Conservation (phyloP, 208 protist genomes). For the Acanthamoeba culbertsoni region DNA sequence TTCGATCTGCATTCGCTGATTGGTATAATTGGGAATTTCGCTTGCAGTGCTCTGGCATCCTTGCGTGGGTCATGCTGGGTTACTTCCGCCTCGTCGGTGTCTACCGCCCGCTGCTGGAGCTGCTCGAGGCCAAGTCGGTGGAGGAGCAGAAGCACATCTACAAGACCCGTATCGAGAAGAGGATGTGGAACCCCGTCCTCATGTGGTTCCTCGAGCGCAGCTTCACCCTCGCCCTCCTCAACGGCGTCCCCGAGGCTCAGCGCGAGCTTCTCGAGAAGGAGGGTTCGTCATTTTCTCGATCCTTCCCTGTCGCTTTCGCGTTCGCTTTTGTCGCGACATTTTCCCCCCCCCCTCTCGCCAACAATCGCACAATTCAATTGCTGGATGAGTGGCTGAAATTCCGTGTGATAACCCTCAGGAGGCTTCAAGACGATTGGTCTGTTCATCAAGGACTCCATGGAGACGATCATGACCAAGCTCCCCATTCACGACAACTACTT, state of each 20-base stretch:
- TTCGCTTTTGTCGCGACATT: no score
- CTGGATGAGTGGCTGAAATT: no score
- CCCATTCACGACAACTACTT: slow-evolving; percentile 65
- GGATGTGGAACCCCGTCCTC: slow-evolving; percentile 57
- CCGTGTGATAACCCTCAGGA: background rate
- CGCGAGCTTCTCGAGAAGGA: slow-evolving; percentile 46
- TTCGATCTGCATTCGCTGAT: no score
- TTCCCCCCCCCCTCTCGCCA: no score
- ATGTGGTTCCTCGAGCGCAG: slow-evolving; percentile 54
- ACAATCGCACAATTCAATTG: no score
- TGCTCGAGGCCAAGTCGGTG: slow-evolving; percentile 22
- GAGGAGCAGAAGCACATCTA: slow-evolving; percentile 58
- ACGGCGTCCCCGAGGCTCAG: slow-evolving; percentile 49
- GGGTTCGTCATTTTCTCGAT: no score
- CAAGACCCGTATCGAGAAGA: slow-evolving; percentile 49
- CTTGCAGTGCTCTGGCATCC: slow-evolving; percentile 22
- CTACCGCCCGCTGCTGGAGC: slow-evolving; percentile 23
- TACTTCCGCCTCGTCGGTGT: slow-evolving; percentile 25
- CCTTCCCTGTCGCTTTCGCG: no score
- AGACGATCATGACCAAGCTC: slow-evolving; percentile 51
- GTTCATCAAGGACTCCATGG: slow-evolving; percentile 55
- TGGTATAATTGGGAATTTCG: no score
- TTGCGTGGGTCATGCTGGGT: slow-evolving; percentile 26
- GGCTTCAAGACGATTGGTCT: slow-evolving; percentile 42
- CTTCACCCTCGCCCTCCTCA: slow-evolving; percentile 38